A percentile compares a stretch with the other conserved stretches of the same genome.
Evolutionary conservation across 2,329 filamentous ascomycete genomes (phyloP).

Genomic region (Thielaviopsis euricoi): DNA sequence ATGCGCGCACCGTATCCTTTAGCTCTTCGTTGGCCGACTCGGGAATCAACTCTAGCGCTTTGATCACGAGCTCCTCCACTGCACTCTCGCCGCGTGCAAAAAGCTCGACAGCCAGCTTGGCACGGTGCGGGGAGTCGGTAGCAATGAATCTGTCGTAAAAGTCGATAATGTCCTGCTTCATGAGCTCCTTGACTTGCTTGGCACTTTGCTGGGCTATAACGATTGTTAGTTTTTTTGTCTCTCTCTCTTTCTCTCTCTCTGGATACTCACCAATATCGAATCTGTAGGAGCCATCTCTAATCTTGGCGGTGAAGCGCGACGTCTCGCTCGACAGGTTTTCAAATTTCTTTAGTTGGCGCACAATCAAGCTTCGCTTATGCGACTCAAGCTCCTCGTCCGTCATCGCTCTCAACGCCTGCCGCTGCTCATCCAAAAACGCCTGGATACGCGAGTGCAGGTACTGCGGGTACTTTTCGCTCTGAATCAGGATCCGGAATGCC

Average conservation of each 20-base stretch:
- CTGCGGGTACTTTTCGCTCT: slow-evolving; percentile 71
- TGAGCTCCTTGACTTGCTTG: slow-evolving; percentile 53
- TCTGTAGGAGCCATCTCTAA: slow-evolving; percentile 73
- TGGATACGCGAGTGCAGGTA: slow-evolving; percentile 84
- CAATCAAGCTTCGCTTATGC: slow-evolving; percentile 79
- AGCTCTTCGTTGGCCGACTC: slow-evolving; percentile 4
- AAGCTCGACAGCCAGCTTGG: slow-evolving; percentile 76
- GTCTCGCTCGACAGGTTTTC: slow-evolving; percentile 86
- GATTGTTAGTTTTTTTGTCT: not conserved
- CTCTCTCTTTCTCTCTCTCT: not conserved
- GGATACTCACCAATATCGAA: slow-evolving; percentile 59
- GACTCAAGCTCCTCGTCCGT: slow-evolving; percentile 69
- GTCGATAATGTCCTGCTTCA: slow-evolving; percentile 60
- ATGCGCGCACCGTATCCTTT: slow-evolving; percentile 13
- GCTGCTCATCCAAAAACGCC: slow-evolving; percentile 57
- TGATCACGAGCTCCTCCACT: slow-evolving; percentile 6
- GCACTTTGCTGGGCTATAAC: slow-evolving; percentile 56
- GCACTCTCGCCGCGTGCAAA: slow-evolving; percentile 47
- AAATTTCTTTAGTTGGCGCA: slow-evolving; percentile 73
- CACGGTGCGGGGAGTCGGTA: slow-evolving; percentile 53
- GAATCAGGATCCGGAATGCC: slow-evolving; percentile 78
- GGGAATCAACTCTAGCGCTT: slow-evolving; percentile 1
- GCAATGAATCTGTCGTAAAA: slow-evolving; percentile 67
- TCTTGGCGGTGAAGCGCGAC: slow-evolving; percentile 57
- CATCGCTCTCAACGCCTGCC: slow-evolving; percentile 55